Percentiles rank a stretch among this genome's conserved stretches.
phyloP scores from a whole-genome alignment of 1,284 basidiomycete genomes.

The Agroathelia rolfsii region DNA sequence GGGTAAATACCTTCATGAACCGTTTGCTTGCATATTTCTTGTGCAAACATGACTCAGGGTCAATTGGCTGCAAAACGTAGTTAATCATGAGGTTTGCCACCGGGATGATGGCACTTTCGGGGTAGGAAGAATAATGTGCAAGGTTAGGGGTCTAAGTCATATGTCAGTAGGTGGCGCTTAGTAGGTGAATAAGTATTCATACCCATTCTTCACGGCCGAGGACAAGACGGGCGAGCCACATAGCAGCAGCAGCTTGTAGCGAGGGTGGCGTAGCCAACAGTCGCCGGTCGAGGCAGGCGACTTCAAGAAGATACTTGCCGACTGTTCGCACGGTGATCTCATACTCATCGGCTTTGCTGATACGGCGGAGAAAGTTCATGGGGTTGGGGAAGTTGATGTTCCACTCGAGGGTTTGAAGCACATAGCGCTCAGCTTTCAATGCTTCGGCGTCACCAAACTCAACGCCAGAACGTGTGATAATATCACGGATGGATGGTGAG shows the following conservation, averaged over 20 bases:
- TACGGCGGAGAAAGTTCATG: conserved; percentile 84
- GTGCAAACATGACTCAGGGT: conserved; percentile 70
- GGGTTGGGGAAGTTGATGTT: conserved; percentile 91
- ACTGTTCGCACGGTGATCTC: conserved; percentile 87
- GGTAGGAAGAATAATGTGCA: conserved; percentile 88
- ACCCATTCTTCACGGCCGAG: conserved; percentile 85
- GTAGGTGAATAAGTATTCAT: conserved; percentile 19
- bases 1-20: conserved; percentile 72
- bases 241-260: conserved; percentile 78
- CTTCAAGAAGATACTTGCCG: conserved; percentile 90
- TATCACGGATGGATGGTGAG: conserved; percentile 82
- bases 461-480: conserved; percentile 82
- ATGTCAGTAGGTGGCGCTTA: conserved; percentile 9
- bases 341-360: conserved; percentile 95
- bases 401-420: conserved; percentile 87
- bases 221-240: conserved; percentile 86
- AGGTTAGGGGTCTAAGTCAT: conserved; percentile 66
- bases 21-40: conserved; percentile 81
- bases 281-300: conserved; percentile 81
- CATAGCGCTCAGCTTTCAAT: conserved; percentile 87
- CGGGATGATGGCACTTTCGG: conserved; percentile 76
- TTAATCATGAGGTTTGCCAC: conserved; percentile 92
- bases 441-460: conserved; percentile 86
- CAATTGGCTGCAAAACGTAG: conserved; percentile 71
- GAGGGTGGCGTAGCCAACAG: conserved; percentile 79